Evolutionary conservation across 1,139 yeast genomes (phyloP), one percentile per base, ranked within the genome.

Genomic region (Geotrichum cucujoidarum): DNA sequence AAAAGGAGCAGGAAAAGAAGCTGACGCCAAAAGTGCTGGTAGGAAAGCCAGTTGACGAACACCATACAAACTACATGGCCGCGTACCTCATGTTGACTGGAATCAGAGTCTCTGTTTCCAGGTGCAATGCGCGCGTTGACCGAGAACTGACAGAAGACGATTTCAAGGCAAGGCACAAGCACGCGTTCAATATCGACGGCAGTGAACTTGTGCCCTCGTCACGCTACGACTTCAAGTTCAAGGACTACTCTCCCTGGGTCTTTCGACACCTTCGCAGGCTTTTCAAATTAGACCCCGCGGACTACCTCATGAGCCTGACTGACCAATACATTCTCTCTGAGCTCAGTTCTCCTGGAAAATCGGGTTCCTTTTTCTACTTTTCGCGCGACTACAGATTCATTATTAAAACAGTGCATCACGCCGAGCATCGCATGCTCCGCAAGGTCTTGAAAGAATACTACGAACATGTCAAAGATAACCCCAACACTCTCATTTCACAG

Each of bases 61-160:
- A 96, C 40, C 97, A 92, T 62, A 89, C 80, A 45, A 92, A 89
- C 64, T 94, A 84, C 60, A 88, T 89, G 31, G 82, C 90, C 73
- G 98, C 97, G 0, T 92, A 92, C 66, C 89, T 90, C 65, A 90
- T 92, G 97, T 75, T 94, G 50, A 90, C 98, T 0, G 98, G 99
- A 10, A 92, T 92, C 43, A 74, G 98, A 52, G 95, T 89, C 2
- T 94, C 97, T 0, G 97, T 89, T 1, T 86, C 96, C 8, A 72
- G 96, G 50, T 85, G 95, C 59, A 70, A 69, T 35, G 87, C 96
- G 0, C 95, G 95, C 39, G 76, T 84, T 7, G 87, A 87, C 78
- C 78, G 83, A 50, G 81, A 83, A 35, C 69, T 92, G 40, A 75
- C 73, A 1, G 83, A 80, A 45, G 74, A 71, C 11, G 96, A 90